A percentile compares a stretch with the other conserved stretches of the same genome.
These are phyloP conservation scores for Xylariaceae sp. DNA, from an alignment of 2,329 filamentous ascomycete genomes.

Conservation along the genomic window DNA sequence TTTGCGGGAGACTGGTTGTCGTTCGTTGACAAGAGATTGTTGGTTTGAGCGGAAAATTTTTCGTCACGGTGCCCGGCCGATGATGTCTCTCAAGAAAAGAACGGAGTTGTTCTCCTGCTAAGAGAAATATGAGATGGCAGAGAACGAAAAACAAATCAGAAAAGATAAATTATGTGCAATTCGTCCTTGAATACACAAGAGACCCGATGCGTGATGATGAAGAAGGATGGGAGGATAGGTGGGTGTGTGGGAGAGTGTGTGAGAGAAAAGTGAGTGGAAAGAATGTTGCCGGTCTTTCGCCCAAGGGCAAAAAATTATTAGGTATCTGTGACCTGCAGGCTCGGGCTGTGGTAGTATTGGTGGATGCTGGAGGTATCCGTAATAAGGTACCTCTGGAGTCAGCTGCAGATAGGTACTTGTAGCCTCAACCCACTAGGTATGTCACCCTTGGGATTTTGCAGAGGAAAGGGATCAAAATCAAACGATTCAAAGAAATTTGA, in stretches of 20 bases:
- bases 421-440: too few species aligned
- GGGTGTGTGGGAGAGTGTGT: constrained; percentile 19
- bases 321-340: constrained; percentile 31
- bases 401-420: constrained; percentile 19
- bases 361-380: constrained; percentile 14
- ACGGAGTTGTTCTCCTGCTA: constrained; percentile 36
- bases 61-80: constrained; percentile 38
- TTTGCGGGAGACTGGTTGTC: constrained; percentile 17
- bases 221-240: constrained; percentile 15
- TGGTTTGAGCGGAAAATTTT: constrained; percentile 29
- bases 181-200: constrained; percentile 26
- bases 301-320: constrained; percentile 30
- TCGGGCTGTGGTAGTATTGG: constrained; percentile 21
- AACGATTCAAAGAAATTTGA: constrained; percentile 24
- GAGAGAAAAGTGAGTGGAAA: constrained; percentile 14
- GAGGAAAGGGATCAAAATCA: constrained; percentile 32
- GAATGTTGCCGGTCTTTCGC: constrained; percentile 22
- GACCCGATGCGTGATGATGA: constrained; percentile 25
- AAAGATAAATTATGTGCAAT: constrained; percentile 27
- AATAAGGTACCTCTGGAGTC: constrained; percentile 18
- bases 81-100: constrained; percentile 38
- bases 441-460: constrained; percentile 23
- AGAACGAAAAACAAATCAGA: constrained; percentile 30
- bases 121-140: constrained; percentile 33
- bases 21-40: constrained; percentile 19